Evolutionary conservation across 1,284 basidiomycete genomes (phyloP), one percentile per base, ranked within the genome.

Genomic region (Sanghuangporus baumii): DNA sequence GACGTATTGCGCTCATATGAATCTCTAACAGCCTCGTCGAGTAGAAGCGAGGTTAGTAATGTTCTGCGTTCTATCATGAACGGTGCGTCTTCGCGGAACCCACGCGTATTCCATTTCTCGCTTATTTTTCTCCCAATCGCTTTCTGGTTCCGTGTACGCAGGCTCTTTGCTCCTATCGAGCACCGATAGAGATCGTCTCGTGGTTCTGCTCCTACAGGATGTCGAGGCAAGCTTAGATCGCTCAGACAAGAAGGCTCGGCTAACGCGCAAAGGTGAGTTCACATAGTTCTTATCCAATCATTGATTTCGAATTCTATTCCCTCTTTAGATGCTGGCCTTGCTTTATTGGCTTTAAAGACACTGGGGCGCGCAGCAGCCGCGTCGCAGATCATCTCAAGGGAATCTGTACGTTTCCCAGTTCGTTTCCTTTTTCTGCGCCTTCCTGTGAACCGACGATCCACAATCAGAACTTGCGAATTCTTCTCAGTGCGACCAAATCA

Each of bases 311-410:
- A 46, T 56, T 51, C 20, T 31, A 62, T 61, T 65, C 56, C 43
- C 54, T 38, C 51, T 51, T 48, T 26, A 84, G 90, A 91, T 71
- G 80, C 82, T 40, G 75, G 81, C 1, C 79, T 76, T 34, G 91
- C 89, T 16, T 76, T 95, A 1, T 76, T 84, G 40, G 85, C 89
- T 0, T 71, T 94, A 65, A 94, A 95, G 74, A 84, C 81, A 2
- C 79, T 95, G 2, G 90, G 89, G 20, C 86, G 88, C 69, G 82
- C 87, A 62, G 85, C 84, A 0, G 76, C 83, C 5, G 90, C 88
- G 12, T 92, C 93, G 8, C 75, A 79, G 60, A 76, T 85, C 50
- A 79, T 95, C 26, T 81, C 85, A 9, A 77, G 75, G 2, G 67
- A 87, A 84, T 69, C 76, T 89, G 60, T 80, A 78, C 5, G 74